Evolutionary conservation across 768 basidiomycete genomes (phyloP).

Genomic region (Lyophyllum semitale): DNA sequence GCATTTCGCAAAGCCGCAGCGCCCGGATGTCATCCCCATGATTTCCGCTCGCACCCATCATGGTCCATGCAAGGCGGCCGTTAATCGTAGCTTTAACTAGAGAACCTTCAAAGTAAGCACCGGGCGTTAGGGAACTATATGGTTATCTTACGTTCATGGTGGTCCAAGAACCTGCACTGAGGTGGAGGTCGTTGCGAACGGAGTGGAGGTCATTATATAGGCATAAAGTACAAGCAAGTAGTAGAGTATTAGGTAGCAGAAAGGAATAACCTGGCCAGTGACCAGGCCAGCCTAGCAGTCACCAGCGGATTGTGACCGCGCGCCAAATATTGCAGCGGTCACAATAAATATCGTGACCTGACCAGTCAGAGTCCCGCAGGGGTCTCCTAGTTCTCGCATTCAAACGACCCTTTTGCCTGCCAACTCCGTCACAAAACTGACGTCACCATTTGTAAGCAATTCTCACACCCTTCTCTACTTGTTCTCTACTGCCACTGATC

Average conservation of each 20-base stretch:
- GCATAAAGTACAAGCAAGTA: background rate
- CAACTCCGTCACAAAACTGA: no score
- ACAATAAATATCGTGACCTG: no score
- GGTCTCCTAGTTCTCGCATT: no score
- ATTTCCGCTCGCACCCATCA: constrained; percentile 28
- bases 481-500: no score
- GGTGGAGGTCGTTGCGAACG: background rate
- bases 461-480: no score
- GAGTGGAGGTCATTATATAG: background rate
- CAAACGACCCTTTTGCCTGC: no score
- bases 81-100: constrained; percentile 21
- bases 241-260: background rate
- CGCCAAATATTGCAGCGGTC: no score
- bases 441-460: no score
- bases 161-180: constrained; percentile 22
- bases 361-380: no score
- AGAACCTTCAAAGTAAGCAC: background rate
- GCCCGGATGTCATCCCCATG: constrained; percentile 32
- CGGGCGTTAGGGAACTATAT: background rate
- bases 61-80: constrained; percentile 28
- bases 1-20: constrained; percentile 25
- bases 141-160: constrained; percentile 25
- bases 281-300: background rate
- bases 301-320: background rate
- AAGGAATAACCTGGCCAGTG: background rate